phyloP scores from a whole-genome alignment of 83 land plant species.

The Thuja plicata region DNA sequence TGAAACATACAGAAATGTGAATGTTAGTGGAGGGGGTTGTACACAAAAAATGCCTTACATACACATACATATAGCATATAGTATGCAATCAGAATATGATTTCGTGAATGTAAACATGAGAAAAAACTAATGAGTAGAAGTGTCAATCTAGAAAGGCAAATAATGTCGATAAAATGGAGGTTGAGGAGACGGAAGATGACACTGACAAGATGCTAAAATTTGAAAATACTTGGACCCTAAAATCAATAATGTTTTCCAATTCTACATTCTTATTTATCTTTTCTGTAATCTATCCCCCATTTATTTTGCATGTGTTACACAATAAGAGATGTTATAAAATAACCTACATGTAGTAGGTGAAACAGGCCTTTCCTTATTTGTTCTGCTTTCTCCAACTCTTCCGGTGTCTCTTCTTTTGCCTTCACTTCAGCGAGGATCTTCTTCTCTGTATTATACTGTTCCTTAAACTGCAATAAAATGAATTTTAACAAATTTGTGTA shows the following conservation, averaged over 20 bases:
- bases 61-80: background rate
- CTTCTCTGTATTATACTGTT: slow-evolving; percentile 73
- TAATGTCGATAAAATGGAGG: background rate
- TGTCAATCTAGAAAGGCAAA: background rate
- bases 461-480: slow-evolving; percentile 47
- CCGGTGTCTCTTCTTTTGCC: slow-evolving; percentile 28
- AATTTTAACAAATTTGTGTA: background rate
- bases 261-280: background rate
- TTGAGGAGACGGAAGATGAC: background rate
- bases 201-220: background rate
- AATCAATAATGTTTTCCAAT: background rate
- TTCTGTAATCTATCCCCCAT: background rate
- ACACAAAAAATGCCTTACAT: background rate
- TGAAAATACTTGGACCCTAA: background rate
- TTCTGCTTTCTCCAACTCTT: slow-evolving; percentile 26
- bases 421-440: slow-evolving; percentile 49
- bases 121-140: background rate
- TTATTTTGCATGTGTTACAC: background rate
- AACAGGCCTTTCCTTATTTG: slow-evolving; percentile 41
- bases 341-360: slow-evolving; percentile 60
- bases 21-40: background rate
- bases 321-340: background rate
- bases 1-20: background rate
- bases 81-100: background rate
- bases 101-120: background rate